These are phyloP conservation scores for Stagonosporopsis chrysanthemi DNA, from an alignment of 2,329 filamentous ascomycete species.

Conservation along the genomic window DNA sequence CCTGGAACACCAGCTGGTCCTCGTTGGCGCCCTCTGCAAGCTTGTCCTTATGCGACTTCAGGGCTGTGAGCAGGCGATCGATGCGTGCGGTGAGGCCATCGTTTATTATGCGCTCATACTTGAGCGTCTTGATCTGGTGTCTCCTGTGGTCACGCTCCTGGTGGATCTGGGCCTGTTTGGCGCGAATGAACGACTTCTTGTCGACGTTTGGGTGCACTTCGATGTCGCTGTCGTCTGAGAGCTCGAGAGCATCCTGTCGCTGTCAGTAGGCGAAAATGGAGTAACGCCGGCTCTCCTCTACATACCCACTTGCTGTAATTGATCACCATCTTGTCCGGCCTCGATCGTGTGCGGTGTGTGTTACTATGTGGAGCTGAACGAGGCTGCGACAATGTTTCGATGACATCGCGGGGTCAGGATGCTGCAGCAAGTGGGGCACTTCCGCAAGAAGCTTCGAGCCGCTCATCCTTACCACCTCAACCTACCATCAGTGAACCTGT, in stretches of 20 bases:
- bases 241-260: conserved; percentile 81
- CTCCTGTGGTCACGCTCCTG: conserved; percentile 85
- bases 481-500: not conserved
- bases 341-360: conserved; percentile 7
- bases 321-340: conserved; percentile 58
- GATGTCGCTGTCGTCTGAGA: conserved; percentile 97
- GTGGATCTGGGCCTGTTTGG: conserved; percentile 97
- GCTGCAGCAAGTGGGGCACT: conserved; percentile 17
- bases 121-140: conserved; percentile 86
- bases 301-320: conserved; percentile 77
- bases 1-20: conserved; percentile 83
- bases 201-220: conserved; percentile 99
- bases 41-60: conserved; percentile 73
- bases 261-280: conserved; percentile 14
- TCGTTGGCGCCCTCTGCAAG: conserved; percentile 57
- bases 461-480: conserved; percentile 16
- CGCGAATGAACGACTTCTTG: conserved; percentile 96
- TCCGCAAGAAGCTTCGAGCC: conserved; percentile 36
- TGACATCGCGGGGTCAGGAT: conserved; percentile 20
- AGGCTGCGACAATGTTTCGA: conserved; percentile 23
- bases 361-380: conserved; percentile 20
- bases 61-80: conserved; percentile 74
- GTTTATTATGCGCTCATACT: conserved; percentile 93
- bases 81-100: conserved; percentile 88
- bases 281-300: conserved; percentile 2